These are phyloP conservation scores for Homolaphlyctis polyrhiza DNA, from an alignment of 371 early-diverging fungal species.

Conservation along the genomic window DNA sequence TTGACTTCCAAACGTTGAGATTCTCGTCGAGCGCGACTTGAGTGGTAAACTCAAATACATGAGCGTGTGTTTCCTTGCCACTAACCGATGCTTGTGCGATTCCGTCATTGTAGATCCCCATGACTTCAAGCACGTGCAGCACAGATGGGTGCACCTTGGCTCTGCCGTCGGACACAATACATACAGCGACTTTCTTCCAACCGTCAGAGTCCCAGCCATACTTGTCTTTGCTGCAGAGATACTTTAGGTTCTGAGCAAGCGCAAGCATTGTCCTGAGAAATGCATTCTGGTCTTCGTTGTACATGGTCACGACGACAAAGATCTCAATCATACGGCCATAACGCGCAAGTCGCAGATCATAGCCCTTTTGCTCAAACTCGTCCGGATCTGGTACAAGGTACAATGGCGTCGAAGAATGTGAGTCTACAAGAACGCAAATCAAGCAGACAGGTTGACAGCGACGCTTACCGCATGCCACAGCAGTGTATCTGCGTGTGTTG, in stretches of 20 bases:
- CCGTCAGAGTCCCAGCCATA: conserved; percentile 67
- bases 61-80: conserved; percentile 17
- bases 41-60: conserved; percentile 45
- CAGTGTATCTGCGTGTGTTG: conserved; percentile 18
- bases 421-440: no score
- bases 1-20: conserved; percentile 23
- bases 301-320: conserved; percentile 70
- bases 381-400: conserved; percentile 9
- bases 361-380: neutral
- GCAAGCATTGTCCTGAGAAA: conserved; percentile 38
- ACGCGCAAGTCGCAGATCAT: neutral
- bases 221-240: conserved; percentile 62
- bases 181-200: conserved; percentile 81
- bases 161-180: conserved; percentile 81
- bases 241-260: conserved; percentile 59
- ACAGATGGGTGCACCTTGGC: conserved; percentile 43
- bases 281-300: conserved; percentile 36
- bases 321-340: conserved; percentile 53
- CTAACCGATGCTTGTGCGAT: conserved; percentile 28
- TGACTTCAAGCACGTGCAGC: conserved; percentile 32
- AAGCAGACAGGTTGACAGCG: neutral
- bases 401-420: no score
- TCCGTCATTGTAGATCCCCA: conserved; percentile 42
- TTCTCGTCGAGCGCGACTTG: conserved; percentile 29
- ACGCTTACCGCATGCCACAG: neutral